Base-by-base conservation (phyloP, 2,329 filamentous ascomycete genomes). In the Mycosphaerella sp. region DNA sequence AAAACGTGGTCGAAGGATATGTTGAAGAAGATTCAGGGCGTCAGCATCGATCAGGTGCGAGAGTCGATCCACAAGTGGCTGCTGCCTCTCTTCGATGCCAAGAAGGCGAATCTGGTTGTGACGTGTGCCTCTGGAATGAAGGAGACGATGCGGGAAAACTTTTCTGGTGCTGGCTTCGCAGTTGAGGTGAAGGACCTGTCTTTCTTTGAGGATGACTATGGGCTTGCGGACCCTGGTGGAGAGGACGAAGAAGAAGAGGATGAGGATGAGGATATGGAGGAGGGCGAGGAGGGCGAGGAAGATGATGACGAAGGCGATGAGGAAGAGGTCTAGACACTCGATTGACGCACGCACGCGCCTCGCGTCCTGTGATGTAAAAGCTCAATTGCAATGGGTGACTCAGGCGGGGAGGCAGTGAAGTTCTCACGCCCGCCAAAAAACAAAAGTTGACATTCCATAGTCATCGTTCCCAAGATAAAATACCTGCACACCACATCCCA, bases 141-240 rank as follows among this genome's bases (percentile, higher is more conserved):
- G 64, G 88, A 95, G 77, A 89, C 80, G 56, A 82, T 95, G 62
- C 81, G 86, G 64, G 84, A 84, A 61, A 84, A 86, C 1, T 88
- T 97, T 64, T 79, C 82, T 61, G 76, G 75, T 1, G 84, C 83
- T 53, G 90, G 90, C 0, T 98, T 95, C 76, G 85, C 84, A 69
- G 85, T 86, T 0, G 80, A 88, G 66, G 79, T 87, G 39, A 84
- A 85, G 66, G 78, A 85, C 29, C 77, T 97, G 47, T 82, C 84
- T 41, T 80, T 87, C 64, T 97, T 95, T 70, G 83, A 95, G 69
- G 89, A 96, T 59, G 88, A 90, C 65, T 97, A 97, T 68, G 92
- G 92, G 0, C 73, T 96, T 45, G 80, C 86, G 68, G 78, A 78
- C 2, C 77, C 75, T 2, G 80, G 79, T 2, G 82, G 78, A 0